phyloP scores from a whole-genome alignment of 2,329 filamentous ascomycete species.

The Thielaviopsis musarum region DNA sequence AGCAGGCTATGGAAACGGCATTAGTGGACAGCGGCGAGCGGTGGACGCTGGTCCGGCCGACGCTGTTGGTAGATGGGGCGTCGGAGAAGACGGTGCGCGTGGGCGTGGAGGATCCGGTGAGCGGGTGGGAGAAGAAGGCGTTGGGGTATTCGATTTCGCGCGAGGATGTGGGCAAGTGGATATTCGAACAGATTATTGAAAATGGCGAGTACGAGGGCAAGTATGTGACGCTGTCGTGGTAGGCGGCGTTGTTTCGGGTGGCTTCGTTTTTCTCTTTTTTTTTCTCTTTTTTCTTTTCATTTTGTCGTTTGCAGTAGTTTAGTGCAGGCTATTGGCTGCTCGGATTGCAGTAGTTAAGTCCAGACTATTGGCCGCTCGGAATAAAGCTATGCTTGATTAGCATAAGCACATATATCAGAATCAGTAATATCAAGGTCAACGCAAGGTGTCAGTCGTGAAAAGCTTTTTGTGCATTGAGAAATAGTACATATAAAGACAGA shows the following conservation, averaged over 20 bases:
- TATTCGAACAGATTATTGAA: conserved; percentile 24
- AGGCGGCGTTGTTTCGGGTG: neutral
- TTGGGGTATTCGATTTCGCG: conserved; percentile 31
- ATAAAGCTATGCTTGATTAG: no score
- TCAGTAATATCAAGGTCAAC: no score
- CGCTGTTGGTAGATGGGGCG: conserved; percentile 19
- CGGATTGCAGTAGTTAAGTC: no score
- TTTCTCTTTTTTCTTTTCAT: neutral
- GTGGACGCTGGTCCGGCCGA: conserved; percentile 24
- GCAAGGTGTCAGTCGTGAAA: no score
- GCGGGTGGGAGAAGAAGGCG: conserved; percentile 19
- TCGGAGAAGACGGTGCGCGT: conserved; percentile 19
- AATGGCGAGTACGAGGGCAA: conserved; percentile 20
- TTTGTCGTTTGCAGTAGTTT: no score
- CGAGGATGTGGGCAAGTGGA: conserved; percentile 31
- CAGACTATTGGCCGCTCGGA: no score
- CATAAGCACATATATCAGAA: no score
- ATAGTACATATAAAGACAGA: no score
- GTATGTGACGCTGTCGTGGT: conserved; percentile 23
- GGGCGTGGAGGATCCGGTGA: conserved; percentile 24
- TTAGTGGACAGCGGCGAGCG: conserved; percentile 18
- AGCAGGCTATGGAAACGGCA: conserved; percentile 27
- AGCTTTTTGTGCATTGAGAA: no score
- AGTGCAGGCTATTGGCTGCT: no score
- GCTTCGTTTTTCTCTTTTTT: neutral